Conservation (phyloP, 176 grass and related monocot genomes). For the Aegilops bicornis region DNA sequence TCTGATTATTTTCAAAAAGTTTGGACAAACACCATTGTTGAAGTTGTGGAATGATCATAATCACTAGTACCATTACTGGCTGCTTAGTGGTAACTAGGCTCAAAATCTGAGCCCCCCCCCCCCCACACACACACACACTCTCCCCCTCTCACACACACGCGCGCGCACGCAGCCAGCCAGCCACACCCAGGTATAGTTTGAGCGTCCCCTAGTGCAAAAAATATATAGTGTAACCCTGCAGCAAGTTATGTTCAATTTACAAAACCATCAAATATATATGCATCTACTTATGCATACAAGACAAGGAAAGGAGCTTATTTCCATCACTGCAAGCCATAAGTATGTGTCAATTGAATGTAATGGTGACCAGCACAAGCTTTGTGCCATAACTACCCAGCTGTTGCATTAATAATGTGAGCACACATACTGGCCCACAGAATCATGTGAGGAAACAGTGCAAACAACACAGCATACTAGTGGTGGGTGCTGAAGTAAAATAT, state of each 20-base stretch:
- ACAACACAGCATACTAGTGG: background rate
- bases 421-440: background rate
- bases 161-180: too few relatives aligned
- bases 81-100: background rate
- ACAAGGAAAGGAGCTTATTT: background rate
- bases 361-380: background rate
- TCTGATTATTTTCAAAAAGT: background rate
- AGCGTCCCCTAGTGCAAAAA: background rate
- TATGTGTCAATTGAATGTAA: background rate
- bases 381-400: background rate
- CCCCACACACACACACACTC: too few relatives aligned
- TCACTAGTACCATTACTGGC: background rate
- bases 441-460: background rate
- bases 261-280: background rate
- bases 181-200: background rate
- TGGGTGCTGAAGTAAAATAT: background rate
- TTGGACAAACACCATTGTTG: background rate
- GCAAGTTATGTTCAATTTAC: background rate
- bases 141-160: too few relatives aligned
- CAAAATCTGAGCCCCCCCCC: background rate
- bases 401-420: background rate
- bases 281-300: background rate
- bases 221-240: background rate
- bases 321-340: background rate
- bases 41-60: background rate